Evolutionary conservation across 139 green algal genomes (phyloP).

Genomic region (Chlorella vulgaris): DNA sequence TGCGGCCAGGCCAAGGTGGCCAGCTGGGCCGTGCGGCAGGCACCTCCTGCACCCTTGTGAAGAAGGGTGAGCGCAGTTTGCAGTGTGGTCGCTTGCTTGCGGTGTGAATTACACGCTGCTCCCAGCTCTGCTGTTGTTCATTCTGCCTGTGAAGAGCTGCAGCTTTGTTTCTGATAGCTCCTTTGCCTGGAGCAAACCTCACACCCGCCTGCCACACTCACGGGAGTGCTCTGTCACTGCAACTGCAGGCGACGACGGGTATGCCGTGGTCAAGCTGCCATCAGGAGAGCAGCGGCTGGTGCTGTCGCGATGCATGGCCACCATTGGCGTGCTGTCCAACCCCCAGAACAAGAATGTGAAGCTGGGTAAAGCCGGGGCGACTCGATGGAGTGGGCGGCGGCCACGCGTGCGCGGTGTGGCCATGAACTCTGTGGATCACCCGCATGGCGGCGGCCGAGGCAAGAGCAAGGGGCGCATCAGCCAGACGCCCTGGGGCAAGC

Average conservation of each 20-base stretch:
- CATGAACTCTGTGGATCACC: slow-evolving; percentile 97
- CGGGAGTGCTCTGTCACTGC: background rate
- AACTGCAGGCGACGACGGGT: slow-evolving; percentile 58
- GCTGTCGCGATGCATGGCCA: slow-evolving; percentile 77
- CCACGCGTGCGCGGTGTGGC: slow-evolving; percentile 82
- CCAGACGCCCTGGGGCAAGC: slow-evolving; percentile 87
- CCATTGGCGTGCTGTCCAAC: slow-evolving; percentile 89
- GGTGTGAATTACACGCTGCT: background rate
- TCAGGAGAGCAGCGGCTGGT: slow-evolving; percentile 88
- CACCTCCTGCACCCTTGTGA: slow-evolving; percentile 66
- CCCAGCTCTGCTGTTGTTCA: background rate
- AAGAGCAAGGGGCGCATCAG: slow-evolving; percentile 83
- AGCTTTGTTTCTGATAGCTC: too few relatives aligned
- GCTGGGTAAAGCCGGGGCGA: slow-evolving; percentile 82
- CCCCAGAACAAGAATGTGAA: slow-evolving; percentile 78
- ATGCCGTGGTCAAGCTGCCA: slow-evolving; percentile 79
- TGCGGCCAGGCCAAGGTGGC: slow-evolving; percentile 78
- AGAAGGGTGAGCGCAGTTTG: slow-evolving; percentile 48
- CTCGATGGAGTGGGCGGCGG: slow-evolving; percentile 62
- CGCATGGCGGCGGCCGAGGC: slow-evolving; percentile 81
- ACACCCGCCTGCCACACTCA: background rate
- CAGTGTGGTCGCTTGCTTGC: background rate
- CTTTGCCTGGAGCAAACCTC: too few relatives aligned
- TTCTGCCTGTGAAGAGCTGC: too few relatives aligned
- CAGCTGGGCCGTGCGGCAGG: slow-evolving; percentile 79